Conservation (phyloP, 805 yeast species). For the Wickerhamomyces mucosus region DNA sequence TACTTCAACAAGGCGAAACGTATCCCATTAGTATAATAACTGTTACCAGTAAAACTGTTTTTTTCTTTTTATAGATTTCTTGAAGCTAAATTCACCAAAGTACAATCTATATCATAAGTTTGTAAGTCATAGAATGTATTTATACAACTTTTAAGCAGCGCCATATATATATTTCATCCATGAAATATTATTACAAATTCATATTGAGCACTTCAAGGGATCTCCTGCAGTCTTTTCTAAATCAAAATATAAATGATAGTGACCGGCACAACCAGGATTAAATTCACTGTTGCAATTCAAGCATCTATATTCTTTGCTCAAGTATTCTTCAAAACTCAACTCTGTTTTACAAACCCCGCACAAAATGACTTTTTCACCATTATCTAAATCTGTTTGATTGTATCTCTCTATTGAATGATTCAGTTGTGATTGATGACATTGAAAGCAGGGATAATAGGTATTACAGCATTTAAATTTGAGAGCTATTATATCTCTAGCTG, state of each 20-base stretch:
- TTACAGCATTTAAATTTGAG: not conserved
- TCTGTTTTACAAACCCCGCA: not conserved
- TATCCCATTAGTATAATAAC: too few relatives aligned
- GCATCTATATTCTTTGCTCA: not conserved
- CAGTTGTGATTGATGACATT: not conserved
- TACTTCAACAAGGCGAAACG: too few relatives aligned
- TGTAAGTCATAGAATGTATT: too few relatives aligned
- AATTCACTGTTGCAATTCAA: not conserved
- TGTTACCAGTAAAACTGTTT: too few relatives aligned
- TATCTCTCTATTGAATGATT: not conserved
- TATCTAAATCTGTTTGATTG: not conserved
- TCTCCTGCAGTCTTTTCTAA: too few relatives aligned
- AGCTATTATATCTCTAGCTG: not conserved
- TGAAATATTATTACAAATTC: too few relatives aligned
- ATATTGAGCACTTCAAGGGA: too few relatives aligned
- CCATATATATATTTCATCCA: too few relatives aligned
- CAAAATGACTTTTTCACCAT: not conserved
- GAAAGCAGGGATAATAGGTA: not conserved
- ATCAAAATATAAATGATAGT: not conserved
- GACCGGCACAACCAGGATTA: not conserved
- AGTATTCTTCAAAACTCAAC: not conserved
- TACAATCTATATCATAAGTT: too few relatives aligned
- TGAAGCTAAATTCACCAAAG: too few relatives aligned
- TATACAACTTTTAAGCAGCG: too few relatives aligned
- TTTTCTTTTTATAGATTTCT: too few relatives aligned